A percentile compares a stretch with the other conserved stretches of the same genome.
Conservation (phyloP, 164 flowering plant species). For the Dillenia turbinata region DNA sequence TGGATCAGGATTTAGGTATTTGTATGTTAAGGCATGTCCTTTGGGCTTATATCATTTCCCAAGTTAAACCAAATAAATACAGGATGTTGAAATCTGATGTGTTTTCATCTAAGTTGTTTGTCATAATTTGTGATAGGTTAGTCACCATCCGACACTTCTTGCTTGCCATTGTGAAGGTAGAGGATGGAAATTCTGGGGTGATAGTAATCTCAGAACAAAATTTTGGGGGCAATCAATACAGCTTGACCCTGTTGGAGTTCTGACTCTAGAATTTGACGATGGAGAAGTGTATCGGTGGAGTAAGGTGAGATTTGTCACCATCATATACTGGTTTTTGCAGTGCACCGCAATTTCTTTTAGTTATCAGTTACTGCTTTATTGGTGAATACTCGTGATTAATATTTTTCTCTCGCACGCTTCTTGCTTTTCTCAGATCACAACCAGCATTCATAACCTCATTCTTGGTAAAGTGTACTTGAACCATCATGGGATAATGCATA, state of each 20-base stretch:
- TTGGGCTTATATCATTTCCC: neutral
- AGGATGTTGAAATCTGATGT: neutral
- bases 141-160: conserved; percentile 92
- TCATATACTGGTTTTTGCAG: neutral
- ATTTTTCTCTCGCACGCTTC: conserved; percentile 1
- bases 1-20: too few species aligned
- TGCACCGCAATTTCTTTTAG: too few species aligned
- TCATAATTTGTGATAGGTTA: conserved; percentile 46
- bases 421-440: conserved; percentile 60
- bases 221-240: conserved; percentile 97
- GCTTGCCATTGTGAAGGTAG: conserved; percentile 98
- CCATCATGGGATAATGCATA: conserved; percentile 88
- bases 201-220: conserved; percentile 75
- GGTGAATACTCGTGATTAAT: neutral
- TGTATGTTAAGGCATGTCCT: too few species aligned
- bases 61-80: neutral
- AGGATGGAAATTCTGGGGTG: conserved; percentile 97
- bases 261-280: conserved; percentile 89
- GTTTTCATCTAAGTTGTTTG: neutral
- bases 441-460: conserved; percentile 76
- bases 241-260: conserved; percentile 84
- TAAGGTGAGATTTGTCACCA: conserved; percentile 46
- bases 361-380: neutral
- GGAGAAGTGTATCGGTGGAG: conserved; percentile 96
- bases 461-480: conserved; percentile 86